Evolutionary conservation across 768 basidiomycete genomes (phyloP).

Genomic region (Lyophyllum atratum): DNA sequence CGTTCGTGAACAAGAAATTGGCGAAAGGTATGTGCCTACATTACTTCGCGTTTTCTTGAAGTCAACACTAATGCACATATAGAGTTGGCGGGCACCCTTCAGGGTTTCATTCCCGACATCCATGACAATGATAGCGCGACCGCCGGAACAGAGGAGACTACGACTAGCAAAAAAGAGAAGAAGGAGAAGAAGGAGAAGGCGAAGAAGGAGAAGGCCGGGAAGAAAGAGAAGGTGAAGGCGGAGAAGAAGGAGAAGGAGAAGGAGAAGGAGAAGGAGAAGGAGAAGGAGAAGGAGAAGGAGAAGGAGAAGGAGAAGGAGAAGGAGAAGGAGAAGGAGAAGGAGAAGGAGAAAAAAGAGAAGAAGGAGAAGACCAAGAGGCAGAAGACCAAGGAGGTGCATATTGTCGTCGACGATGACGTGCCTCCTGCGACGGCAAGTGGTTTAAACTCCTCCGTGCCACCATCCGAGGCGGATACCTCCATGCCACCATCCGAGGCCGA

Average conservation of each 20-base stretch:
- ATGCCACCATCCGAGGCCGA: not conserved
- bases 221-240: not conserved
- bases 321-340: no score
- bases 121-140: no score
- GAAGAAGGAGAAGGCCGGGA: no score
- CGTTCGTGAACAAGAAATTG: slow-evolving; percentile 14
- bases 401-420: not conserved
- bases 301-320: not conserved
- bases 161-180: not conserved
- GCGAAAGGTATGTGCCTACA: slow-evolving; percentile 3
- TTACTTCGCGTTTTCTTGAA: not conserved
- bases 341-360: no score
- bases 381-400: not conserved
- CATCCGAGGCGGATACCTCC: not conserved
- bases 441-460: not conserved
- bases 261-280: not conserved
- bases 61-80: not conserved
- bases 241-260: no score
- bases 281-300: not conserved
- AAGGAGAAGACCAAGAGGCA: no score
- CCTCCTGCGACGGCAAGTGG: not conserved
- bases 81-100: not conserved
- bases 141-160: no score
- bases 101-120: not conserved
- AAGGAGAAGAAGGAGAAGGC: not conserved